phyloP scores from a whole-genome alignment of 768 basidiomycete species.

The Daedaleopsis nitida region DNA sequence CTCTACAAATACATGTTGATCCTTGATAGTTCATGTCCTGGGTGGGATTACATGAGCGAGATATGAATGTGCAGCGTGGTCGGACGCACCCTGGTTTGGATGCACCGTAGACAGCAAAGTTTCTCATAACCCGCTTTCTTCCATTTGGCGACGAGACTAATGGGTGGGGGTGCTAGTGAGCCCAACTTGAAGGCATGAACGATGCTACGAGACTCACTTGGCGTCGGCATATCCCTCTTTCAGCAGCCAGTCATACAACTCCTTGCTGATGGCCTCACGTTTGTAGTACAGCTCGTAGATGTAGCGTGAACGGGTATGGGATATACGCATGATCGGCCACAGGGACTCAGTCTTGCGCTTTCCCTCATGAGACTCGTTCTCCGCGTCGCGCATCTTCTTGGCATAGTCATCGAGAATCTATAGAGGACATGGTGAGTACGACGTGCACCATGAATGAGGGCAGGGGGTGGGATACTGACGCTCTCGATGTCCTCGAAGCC shows the following conservation, averaged over 20 bases:
- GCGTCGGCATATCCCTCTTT: conserved; percentile 96
- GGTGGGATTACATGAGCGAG: not conserved
- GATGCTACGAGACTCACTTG: conserved; percentile 61
- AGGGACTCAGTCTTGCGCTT: conserved; percentile 92
- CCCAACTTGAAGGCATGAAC: not conserved
- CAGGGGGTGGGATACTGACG: conserved; percentile 40
- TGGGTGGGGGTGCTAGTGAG: not conserved
- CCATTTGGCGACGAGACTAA: conserved; percentile 97
- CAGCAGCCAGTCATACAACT: conserved; percentile 96
- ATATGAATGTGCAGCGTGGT: not conserved
- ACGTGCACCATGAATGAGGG: not conserved
- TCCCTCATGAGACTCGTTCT: conserved; percentile 98
- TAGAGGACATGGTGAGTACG: not conserved
- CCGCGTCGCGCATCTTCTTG: conserved; percentile 98
- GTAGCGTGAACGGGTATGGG: conserved; percentile 93
- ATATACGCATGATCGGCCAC: conserved; percentile 97
- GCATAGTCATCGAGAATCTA: conserved; percentile 98
- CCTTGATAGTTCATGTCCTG: conserved; percentile 99
- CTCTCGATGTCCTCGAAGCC: conserved; percentile 93
- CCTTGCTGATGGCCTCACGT: conserved; percentile 89
- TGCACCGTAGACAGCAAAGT: conserved; percentile 94
- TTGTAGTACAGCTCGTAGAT: conserved; percentile 99
- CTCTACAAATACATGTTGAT: conserved; percentile 96
- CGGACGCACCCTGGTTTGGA: conserved; percentile 78
- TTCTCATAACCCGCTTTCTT: conserved; percentile 99